Conservation (phyloP, 805 yeast species). For the Grigorovia transvaalensis region DNA sequence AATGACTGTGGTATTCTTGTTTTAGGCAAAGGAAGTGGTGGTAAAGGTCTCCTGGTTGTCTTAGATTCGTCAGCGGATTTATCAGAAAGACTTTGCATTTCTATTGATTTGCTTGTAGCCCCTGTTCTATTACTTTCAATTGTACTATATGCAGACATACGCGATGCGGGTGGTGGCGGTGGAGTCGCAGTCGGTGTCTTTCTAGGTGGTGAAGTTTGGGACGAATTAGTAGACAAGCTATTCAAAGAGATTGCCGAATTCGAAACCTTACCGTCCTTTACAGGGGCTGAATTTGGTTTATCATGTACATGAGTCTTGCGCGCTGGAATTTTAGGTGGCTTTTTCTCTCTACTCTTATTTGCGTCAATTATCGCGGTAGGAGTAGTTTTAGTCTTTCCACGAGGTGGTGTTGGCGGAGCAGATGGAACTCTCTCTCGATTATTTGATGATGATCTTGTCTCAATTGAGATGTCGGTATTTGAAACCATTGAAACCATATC, state of each 20-base stretch:
- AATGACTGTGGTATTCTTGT: neutral
- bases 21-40: constrained; percentile 1
- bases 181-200: constrained; percentile 9
- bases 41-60: constrained; percentile 1
- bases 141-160: neutral
- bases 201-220: neutral
- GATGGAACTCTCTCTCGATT: too few species aligned
- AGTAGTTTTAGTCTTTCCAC: too few species aligned
- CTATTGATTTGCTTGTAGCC: neutral
- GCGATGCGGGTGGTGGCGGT: constrained; percentile 7
- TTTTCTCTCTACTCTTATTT: neutral
- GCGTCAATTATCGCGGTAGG: too few species aligned
- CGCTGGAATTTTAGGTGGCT: neutral
- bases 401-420: too few species aligned
- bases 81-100: neutral
- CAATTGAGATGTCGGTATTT: too few species aligned
- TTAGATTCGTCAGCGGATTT: neutral
- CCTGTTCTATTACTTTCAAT: neutral
- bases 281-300: neutral
- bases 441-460: too few species aligned
- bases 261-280: neutral
- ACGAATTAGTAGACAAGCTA: neutral
- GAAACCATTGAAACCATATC: too few species aligned
- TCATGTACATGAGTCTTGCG: neutral
- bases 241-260: neutral